Percentiles rank a stretch among this genome's conserved stretches.
Conservation (phyloP, 495 filamentous ascomycete species). For the Melanomma pulvis-pyrius region DNA sequence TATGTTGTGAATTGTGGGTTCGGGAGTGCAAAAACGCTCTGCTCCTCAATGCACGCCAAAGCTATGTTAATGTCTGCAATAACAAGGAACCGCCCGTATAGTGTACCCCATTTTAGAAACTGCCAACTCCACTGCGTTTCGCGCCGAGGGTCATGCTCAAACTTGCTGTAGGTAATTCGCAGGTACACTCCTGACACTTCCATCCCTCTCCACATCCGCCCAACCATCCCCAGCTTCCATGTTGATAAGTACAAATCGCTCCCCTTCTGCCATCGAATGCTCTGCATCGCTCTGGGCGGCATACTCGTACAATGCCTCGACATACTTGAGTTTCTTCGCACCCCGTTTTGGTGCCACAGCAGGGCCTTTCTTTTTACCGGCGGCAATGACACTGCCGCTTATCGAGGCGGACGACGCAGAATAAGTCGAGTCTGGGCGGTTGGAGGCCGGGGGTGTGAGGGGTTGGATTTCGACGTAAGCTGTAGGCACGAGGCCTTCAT, state of each 20-base stretch:
- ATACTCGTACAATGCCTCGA: slow-evolving; percentile 92
- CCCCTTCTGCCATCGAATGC: slow-evolving; percentile 86
- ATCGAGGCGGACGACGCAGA: slow-evolving; percentile 52
- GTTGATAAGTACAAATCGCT: slow-evolving; percentile 84
- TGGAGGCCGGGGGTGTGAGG: slow-evolving; percentile 45
- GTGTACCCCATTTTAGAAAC: background rate
- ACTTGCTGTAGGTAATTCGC: slow-evolving; percentile 89
- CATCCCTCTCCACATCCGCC: slow-evolving; percentile 92
- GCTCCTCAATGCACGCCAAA: background rate
- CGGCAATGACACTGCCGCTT: slow-evolving; percentile 34
- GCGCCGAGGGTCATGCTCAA: too few species aligned
- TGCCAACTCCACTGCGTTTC: background rate
- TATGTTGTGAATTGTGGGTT: background rate
- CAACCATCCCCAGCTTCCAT: slow-evolving; percentile 90
- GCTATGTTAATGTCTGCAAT: background rate
- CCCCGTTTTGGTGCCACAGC: slow-evolving; percentile 89
- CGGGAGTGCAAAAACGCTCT: background rate
- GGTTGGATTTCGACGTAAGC: slow-evolving; percentile 69
- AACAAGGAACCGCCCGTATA: too few species aligned
- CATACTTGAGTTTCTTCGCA: slow-evolving; percentile 93
- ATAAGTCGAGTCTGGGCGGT: slow-evolving; percentile 64
- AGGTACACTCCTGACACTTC: slow-evolving; percentile 88
- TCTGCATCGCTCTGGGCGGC: slow-evolving; percentile 81
- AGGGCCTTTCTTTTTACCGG: slow-evolving; percentile 82
- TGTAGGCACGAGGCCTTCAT: slow-evolving; percentile 84